These are phyloP conservation scores for Plenodomus tracheiphilus DNA, from an alignment of 2,329 filamentous ascomycete species.

Conservation along the genomic window DNA sequence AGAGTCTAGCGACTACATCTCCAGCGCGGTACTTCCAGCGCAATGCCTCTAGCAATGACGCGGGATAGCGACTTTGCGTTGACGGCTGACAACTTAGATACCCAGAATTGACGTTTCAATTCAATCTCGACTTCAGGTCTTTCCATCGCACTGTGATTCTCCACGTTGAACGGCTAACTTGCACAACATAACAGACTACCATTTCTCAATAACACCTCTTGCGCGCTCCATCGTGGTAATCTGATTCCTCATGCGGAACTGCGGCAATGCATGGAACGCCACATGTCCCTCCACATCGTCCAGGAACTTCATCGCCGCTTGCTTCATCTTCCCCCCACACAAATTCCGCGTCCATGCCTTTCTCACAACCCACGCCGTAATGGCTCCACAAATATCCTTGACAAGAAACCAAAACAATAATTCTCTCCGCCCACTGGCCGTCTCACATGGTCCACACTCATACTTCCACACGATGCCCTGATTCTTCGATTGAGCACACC, in stretches of 20 bases:
- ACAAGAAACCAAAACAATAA: slow-evolving; percentile 4
- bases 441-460: slow-evolving; percentile 2
- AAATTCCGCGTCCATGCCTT: slow-evolving; percentile 10
- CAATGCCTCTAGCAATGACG: too few relatives aligned
- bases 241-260: not conserved
- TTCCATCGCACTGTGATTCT: too few relatives aligned
- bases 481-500: not conserved
- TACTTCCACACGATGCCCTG: slow-evolving; percentile 8
- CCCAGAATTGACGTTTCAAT: too few relatives aligned
- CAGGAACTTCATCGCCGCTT: slow-evolving; percentile 7
- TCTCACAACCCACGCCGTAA: slow-evolving; percentile 7
- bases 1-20: too few relatives aligned
- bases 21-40: too few relatives aligned
- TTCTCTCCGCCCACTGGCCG: not conserved
- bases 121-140: too few relatives aligned
- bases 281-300: slow-evolving; percentile 4
- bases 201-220: not conserved
- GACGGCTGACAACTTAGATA: too few relatives aligned
- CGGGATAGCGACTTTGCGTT: too few relatives aligned
- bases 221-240: slow-evolving; percentile 2
- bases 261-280: too few relatives aligned
- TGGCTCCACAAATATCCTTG: slow-evolving; percentile 1
- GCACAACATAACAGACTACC: too few relatives aligned
- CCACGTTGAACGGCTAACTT: too few relatives aligned
- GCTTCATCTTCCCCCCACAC: slow-evolving; percentile 1